Percentiles rank a stretch among this genome's conserved stretches.
Evolutionary conservation across 2,329 filamentous ascomycete species (phyloP).

Genomic region (Aspergillus sp.): DNA sequence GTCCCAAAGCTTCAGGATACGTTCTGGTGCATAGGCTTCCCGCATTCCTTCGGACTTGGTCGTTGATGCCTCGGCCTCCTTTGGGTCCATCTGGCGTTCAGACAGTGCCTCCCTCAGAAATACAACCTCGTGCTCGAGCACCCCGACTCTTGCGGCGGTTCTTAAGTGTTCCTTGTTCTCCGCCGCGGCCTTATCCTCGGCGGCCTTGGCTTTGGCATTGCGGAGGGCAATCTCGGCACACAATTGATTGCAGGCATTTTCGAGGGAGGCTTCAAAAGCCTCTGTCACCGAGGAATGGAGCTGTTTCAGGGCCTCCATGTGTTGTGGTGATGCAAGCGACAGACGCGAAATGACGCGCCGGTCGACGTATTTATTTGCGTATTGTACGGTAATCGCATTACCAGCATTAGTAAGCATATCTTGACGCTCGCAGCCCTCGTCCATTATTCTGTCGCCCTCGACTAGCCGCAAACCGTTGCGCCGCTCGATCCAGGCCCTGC

Average conservation of each 20-base stretch:
- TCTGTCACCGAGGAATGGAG: conserved; percentile 21
- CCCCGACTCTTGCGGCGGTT: conserved; percentile 8
- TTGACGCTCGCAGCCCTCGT: too few relatives aligned
- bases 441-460: too few relatives aligned
- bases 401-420: too few relatives aligned
- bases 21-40: conserved; percentile 19
- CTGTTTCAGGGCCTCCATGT: conserved; percentile 25
- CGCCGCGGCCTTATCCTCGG: conserved; percentile 11
- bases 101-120: conserved; percentile 15
- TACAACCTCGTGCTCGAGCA: conserved; percentile 14
- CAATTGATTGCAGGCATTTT: conserved; percentile 18
- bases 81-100: conserved; percentile 7
- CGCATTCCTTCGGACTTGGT: conserved; percentile 11
- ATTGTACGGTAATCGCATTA: too few relatives aligned
- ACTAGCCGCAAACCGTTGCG: too few relatives aligned
- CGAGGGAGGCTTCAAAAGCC: conserved; percentile 18
- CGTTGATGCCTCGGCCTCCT: conserved; percentile 8
- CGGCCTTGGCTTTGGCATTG: conserved; percentile 14
- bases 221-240: conserved; percentile 13
- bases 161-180: conserved; percentile 13
- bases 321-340: too few relatives aligned
- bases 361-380: too few relatives aligned
- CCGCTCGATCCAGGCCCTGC: too few relatives aligned
- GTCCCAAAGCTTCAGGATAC: conserved; percentile 7
- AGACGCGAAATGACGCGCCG: not conserved